These are phyloP conservation scores for Trifolium pratense DNA, from an alignment of 306 rosid genomes.

Conservation along the genomic window DNA sequence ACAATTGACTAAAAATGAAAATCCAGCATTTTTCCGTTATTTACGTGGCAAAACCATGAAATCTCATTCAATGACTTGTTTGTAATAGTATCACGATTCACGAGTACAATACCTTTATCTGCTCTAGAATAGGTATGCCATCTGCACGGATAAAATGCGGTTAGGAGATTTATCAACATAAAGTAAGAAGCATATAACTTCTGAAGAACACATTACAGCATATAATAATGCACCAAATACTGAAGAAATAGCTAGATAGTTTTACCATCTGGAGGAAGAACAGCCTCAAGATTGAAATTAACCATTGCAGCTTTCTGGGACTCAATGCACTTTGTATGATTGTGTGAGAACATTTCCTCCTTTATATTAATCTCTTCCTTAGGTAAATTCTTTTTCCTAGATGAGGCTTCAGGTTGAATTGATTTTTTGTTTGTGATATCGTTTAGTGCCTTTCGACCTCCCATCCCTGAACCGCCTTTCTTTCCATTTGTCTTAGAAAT, in stretches of 20 bases:
- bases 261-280: too few species aligned
- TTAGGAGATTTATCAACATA: conserved; percentile 19
- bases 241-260: neutral
- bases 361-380: conserved; percentile 56
- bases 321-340: conserved; percentile 59
- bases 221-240: neutral
- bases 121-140: conserved; percentile 29
- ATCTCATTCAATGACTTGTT: neutral
- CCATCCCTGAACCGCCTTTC: neutral
- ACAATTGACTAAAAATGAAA: too few species aligned
- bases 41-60: too few species aligned
- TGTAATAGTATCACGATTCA: neutral
- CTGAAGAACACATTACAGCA: neutral
- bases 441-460: conserved; percentile 59
- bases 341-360: conserved; percentile 63
- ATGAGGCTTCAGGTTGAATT: conserved; percentile 37
- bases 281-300: conserved; percentile 43
- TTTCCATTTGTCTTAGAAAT: conserved; percentile 30
- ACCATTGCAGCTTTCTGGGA: conserved; percentile 39
- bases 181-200: neutral
- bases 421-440: conserved; percentile 61
- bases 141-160: conserved; percentile 42
- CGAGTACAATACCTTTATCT: conserved; percentile 38
- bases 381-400: conserved; percentile 45
- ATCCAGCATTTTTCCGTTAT: too few species aligned